A percentile compares a stretch with the other conserved stretches of the same genome.
phyloP scores from a whole-genome alignment of 768 basidiomycete genomes.

The Boletus vinaceobasis region DNA sequence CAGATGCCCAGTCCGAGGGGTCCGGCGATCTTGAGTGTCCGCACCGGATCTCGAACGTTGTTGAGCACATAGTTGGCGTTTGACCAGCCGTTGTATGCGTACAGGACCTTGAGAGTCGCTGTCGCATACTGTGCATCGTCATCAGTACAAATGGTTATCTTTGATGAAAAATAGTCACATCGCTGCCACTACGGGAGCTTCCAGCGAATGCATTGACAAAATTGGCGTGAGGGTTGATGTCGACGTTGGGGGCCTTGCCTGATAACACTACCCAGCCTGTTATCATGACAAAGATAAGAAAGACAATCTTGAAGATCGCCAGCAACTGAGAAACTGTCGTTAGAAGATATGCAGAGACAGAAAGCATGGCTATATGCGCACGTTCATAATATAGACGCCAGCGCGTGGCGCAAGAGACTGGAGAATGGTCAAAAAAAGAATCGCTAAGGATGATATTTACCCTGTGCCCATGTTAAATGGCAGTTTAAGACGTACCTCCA shows the following conservation, averaged over 20 bases:
- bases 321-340: constrained; percentile 33
- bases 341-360: not conserved
- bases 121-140: constrained; percentile 48
- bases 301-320: constrained; percentile 52
- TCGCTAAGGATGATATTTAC: constrained; percentile 34
- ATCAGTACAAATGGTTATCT: not conserved
- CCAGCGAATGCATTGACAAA: constrained; percentile 57
- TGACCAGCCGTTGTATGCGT: constrained; percentile 51
- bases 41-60: constrained; percentile 56
- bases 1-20: constrained; percentile 57
- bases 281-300: constrained; percentile 53
- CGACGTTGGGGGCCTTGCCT: constrained; percentile 49
- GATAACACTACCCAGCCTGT: constrained; percentile 61
- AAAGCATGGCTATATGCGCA: constrained; percentile 17
- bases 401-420: constrained; percentile 50
- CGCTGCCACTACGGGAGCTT: constrained; percentile 50
- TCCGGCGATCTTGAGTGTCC: constrained; percentile 60
- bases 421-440: constrained; percentile 46
- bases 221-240: constrained; percentile 54
- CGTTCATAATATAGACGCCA: constrained; percentile 56
- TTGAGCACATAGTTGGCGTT: constrained; percentile 57
- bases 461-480: not conserved
- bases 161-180: constrained; percentile 26
- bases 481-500: constrained; percentile 37
- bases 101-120: constrained; percentile 60